Percentiles rank a stretch among this genome's conserved stretches.
Conservation (phyloP, 805 yeast genomes). For the Saturnispora dispora region DNA sequence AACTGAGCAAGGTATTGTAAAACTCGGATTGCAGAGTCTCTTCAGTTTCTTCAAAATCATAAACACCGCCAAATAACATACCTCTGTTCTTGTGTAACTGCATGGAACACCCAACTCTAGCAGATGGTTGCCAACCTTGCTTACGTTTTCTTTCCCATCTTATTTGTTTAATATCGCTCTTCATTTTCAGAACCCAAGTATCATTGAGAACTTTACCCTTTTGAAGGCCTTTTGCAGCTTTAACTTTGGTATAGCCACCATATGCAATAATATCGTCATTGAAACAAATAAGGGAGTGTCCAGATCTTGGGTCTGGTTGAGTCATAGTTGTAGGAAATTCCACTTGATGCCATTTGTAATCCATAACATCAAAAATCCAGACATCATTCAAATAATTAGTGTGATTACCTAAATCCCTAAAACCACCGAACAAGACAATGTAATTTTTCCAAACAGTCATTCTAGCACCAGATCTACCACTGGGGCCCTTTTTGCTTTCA, state of each 20-base stretch:
- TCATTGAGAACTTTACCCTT: constrained; percentile 87
- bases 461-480: constrained; percentile 88
- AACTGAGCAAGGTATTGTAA: constrained; percentile 71
- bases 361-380: constrained; percentile 88
- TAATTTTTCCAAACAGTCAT: constrained; percentile 88
- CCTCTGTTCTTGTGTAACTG: constrained; percentile 88
- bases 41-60: constrained; percentile 90
- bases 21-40: constrained; percentile 80
- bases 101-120: constrained; percentile 92
- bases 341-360: constrained; percentile 84
- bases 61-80: constrained; percentile 90
- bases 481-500: constrained; percentile 63
- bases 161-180: constrained; percentile 62
- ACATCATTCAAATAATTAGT: constrained; percentile 78
- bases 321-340: constrained; percentile 77
- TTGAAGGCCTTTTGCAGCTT: constrained; percentile 79
- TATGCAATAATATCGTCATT: constrained; percentile 68
- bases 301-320: constrained; percentile 86
- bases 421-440: constrained; percentile 82
- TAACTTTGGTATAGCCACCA: constrained; percentile 93
- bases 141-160: constrained; percentile 87
- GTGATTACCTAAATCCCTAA: constrained; percentile 76
- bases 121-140: constrained; percentile 83
- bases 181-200: constrained; percentile 83
- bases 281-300: constrained; percentile 73